These are phyloP conservation scores for Phytophthora crassamura DNA, from an alignment of 352 stramenopile species.

Conservation along the genomic window DNA sequence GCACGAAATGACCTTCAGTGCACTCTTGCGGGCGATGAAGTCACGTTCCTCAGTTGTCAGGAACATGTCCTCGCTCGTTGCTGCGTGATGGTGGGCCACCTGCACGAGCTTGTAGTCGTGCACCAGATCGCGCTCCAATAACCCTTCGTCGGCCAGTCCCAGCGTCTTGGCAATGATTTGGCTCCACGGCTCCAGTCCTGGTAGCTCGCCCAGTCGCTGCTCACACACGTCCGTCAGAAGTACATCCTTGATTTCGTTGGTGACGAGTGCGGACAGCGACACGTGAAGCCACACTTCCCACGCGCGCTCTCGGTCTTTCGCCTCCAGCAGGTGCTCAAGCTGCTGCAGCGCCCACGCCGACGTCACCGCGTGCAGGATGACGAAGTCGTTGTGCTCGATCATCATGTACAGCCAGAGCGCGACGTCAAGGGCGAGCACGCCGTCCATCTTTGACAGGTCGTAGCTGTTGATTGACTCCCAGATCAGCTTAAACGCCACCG, in stretches of 20 bases:
- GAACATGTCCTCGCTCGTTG: slow-evolving; percentile 37
- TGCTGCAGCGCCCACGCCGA: slow-evolving; percentile 48
- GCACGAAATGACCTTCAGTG: slow-evolving; percentile 53
- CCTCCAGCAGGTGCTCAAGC: slow-evolving; percentile 38
- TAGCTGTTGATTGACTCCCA: slow-evolving; percentile 36
- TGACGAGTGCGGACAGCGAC: slow-evolving; percentile 42
- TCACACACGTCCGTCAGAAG: slow-evolving; percentile 39
- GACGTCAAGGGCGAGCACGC: slow-evolving; percentile 41
- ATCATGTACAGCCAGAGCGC: slow-evolving; percentile 48
- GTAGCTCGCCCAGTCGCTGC: slow-evolving; percentile 18
- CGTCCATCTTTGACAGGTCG: slow-evolving; percentile 42
- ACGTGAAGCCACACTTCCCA: slow-evolving; percentile 50
- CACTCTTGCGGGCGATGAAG: slow-evolving; percentile 46
- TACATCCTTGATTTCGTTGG: slow-evolving; percentile 31
- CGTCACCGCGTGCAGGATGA: slow-evolving; percentile 46
- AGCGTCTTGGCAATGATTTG: slow-evolving; percentile 51
- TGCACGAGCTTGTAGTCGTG: slow-evolving; percentile 75
- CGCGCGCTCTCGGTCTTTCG: slow-evolving; percentile 29
- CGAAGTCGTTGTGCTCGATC: slow-evolving; percentile 50
- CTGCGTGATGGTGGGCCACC: slow-evolving; percentile 43
- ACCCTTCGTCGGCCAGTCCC: slow-evolving; percentile 41
- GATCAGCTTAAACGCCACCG: slow-evolving; percentile 35
- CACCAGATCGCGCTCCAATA: slow-evolving; percentile 36
- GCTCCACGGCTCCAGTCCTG: slow-evolving; percentile 43
- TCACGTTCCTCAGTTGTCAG: slow-evolving; percentile 50